phyloP scores from a whole-genome alignment of 139 green algal species.

The Zygnema circumcarinatum region DNA sequence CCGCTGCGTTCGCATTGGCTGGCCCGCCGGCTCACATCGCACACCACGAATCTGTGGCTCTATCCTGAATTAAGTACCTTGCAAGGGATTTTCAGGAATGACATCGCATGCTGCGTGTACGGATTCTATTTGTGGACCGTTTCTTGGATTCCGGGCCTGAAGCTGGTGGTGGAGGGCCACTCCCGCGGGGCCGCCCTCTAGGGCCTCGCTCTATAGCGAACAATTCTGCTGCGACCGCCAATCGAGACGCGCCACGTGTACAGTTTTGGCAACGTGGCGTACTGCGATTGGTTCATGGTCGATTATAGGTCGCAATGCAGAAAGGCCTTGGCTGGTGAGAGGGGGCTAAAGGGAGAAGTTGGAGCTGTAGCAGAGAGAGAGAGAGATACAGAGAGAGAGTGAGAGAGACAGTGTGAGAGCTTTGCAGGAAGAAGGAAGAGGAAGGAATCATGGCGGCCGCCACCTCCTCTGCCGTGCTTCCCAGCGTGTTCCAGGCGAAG shows the following conservation, averaged over 20 bases:
- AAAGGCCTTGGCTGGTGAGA: too few relatives aligned
- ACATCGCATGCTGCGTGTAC: background rate
- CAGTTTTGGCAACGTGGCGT: too few relatives aligned
- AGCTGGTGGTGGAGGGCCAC: background rate
- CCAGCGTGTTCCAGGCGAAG: background rate
- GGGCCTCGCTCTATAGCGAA: background rate
- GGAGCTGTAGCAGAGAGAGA: too few relatives aligned
- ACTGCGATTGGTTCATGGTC: too few relatives aligned
- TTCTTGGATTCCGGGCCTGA: background rate
- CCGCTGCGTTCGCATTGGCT: background rate
- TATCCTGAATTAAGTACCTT: background rate
- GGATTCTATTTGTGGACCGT: background rate
- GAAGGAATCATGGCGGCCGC: background rate
- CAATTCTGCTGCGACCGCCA: background rate
- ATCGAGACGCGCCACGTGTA: background rate
- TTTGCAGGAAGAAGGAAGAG: too few relatives aligned
- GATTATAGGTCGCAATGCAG: too few relatives aligned
- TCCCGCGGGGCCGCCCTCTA: too few relatives aligned
- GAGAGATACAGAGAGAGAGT: too few relatives aligned
- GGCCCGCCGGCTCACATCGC: background rate
- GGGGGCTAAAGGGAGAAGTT: too few relatives aligned
- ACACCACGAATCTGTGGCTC: background rate
- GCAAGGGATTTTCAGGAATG: background rate
- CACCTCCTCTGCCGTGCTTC: background rate
- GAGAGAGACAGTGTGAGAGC: too few relatives aligned